These are phyloP conservation scores for Drechmeria coniospora DNA, from an alignment of 2,329 filamentous ascomycete species.

Conservation along the genomic window DNA sequence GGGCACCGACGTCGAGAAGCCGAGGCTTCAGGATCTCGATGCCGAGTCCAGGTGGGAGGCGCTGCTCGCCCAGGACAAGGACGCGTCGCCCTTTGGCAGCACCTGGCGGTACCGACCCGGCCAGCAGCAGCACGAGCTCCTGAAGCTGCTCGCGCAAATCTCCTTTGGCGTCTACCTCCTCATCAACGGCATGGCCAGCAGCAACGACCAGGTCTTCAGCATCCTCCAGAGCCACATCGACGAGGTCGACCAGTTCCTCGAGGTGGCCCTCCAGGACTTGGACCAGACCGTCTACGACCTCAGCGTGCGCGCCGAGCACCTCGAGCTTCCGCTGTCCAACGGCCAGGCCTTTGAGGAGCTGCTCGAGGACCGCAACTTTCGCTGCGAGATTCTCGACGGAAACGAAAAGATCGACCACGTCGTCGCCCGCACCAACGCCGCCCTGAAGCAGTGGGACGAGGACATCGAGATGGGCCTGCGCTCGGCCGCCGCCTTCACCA, in stretches of 20 bases:
- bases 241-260: conserved; percentile 82
- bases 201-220: conserved; percentile 70
- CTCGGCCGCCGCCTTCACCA: conserved; percentile 59
- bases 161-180: conserved; percentile 85
- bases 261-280: conserved; percentile 74
- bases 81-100: conserved; percentile 55
- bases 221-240: conserved; percentile 89
- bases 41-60: conserved; percentile 47
- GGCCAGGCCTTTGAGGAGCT: conserved; percentile 72
- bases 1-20: conserved; percentile 28
- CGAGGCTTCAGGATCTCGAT: conserved; percentile 36
- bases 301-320: conserved; percentile 59
- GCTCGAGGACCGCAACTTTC: conserved; percentile 70
- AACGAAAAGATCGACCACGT: conserved; percentile 89
- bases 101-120: conserved; percentile 62
- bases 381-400: conserved; percentile 65
- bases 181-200: conserved; percentile 73
- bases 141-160: conserved; percentile 83
- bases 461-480: conserved; percentile 68
- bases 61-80: conserved; percentile 52
- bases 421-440: conserved; percentile 58
- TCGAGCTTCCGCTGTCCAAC: conserved; percentile 74
- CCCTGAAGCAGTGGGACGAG: conserved; percentile 61
- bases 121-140: conserved; percentile 72
- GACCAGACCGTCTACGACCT: conserved; percentile 66